Evolutionary conservation across 441 rosid species (phyloP), one percentile per base, ranked within the genome.

Genomic region (Biscutella laevigata): DNA sequence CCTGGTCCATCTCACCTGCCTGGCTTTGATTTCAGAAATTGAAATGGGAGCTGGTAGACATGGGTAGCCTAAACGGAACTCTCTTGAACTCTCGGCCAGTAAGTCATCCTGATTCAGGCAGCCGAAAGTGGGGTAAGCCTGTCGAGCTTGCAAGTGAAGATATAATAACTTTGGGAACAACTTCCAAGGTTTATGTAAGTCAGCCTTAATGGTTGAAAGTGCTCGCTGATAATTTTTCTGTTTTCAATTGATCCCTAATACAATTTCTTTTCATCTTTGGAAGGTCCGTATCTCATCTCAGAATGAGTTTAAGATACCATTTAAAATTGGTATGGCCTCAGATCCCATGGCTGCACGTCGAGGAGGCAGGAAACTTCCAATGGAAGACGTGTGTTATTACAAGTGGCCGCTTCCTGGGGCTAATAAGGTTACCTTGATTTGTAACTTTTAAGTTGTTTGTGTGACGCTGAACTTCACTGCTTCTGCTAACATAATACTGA

Each of bases 331-430:
- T 33, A 67, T 92, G 74, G 86, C 86, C 61, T 86, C 95, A 19
- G 97, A 92, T 73, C 94, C 97, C 39, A 92, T 92, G 99, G 81
- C 95, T 62, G 50, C 74, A 74, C 83, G 98, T 53, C 86, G 83
- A 64, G 98, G 98, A 68, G 96, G 78, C 62, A 88, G 75, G 74
- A 84, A 86, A 69, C 88, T 83, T 54, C 80, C 91, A 5, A 92
- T 92, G 96, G 98, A 92, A 77, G 98, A 92, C 73, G 88, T 84
- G 57, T 82, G 79, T 77, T 81, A 76, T 77, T 84, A 74, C 75
- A 83, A 72, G 26, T 92, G 99, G 97, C 97, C 97, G 17, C 87
- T 88, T 69, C 84, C 86, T 67, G 97, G 94, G 45, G 60, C 51
- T 42, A 74, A 81, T 53, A 66, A 88, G 97, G 97, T 92, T 53